A percentile compares a stretch with the other conserved stretches of the same genome.
phyloP scores from a whole-genome alignment of 306 rosid species.

The Vachellia pachyceras region DNA sequence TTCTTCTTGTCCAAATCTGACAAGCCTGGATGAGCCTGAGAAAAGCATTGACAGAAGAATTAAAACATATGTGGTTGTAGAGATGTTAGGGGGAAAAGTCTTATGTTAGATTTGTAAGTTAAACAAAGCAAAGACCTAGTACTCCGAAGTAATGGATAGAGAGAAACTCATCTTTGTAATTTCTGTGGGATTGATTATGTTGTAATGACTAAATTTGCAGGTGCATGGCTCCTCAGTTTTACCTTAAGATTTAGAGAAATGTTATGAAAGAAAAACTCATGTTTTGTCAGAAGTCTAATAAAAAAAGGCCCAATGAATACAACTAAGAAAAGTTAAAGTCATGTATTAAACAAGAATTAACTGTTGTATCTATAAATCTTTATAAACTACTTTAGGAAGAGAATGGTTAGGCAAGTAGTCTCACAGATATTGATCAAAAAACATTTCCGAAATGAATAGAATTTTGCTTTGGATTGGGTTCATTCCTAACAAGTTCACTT shows the following conservation, averaged over 20 bases:
- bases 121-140: not conserved
- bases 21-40: constrained; percentile 70
- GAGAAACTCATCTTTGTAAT: not conserved
- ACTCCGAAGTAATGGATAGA: not conserved
- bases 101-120: not conserved
- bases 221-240: not conserved
- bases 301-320: not conserved
- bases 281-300: not conserved
- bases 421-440: not conserved
- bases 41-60: constrained; percentile 6
- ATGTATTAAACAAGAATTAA: not conserved
- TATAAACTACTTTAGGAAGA: not conserved
- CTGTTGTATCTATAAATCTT: not conserved
- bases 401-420: not conserved
- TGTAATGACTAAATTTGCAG: not conserved
- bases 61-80: not conserved
- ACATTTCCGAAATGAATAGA: not conserved
- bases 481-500: not conserved
- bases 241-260: not conserved
- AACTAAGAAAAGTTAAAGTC: not conserved
- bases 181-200: not conserved
- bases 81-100: too few relatives aligned
- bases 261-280: not conserved
- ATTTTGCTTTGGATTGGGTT: not conserved
- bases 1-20: constrained; percentile 67